A percentile compares a stretch with the other conserved stretches of the same genome.
Evolutionary conservation across 208 protist genomes (phyloP).

Genomic region (Trypanosoma cruzi): DNA sequence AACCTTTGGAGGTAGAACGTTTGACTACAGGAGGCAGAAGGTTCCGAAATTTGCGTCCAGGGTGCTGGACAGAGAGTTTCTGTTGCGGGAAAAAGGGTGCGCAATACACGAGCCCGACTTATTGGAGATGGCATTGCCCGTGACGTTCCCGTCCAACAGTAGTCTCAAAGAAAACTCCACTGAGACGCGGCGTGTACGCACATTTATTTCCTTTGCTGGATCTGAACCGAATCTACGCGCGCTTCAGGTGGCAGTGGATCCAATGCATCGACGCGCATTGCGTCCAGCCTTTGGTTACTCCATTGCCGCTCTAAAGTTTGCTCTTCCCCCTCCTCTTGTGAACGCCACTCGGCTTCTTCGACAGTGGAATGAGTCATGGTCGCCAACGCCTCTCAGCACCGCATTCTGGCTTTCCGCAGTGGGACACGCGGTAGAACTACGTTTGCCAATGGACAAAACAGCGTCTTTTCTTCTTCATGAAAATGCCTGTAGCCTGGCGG

Average conservation of each 20-base stretch:
- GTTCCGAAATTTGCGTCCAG: constrained; percentile 25
- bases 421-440: constrained; percentile 35
- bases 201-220: constrained; percentile 54
- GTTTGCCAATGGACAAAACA: not conserved
- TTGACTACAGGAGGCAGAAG: constrained; percentile 11
- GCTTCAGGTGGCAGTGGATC: constrained; percentile 34
- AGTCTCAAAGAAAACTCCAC: no score
- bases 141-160: not conserved
- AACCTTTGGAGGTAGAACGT: constrained; percentile 25
- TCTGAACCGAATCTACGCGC: constrained; percentile 30
- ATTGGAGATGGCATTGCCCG: constrained; percentile 58
- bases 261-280: constrained; percentile 36
- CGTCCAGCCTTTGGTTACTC: constrained; percentile 72
- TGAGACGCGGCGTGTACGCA: constrained; percentile 21
- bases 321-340: constrained; percentile 48
- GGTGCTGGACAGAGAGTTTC: constrained; percentile 13
- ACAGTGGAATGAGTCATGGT: constrained; percentile 31
- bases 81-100: constrained; percentile 35
- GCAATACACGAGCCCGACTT: constrained; percentile 36
- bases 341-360: constrained; percentile 40
- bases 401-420: constrained; percentile 74
- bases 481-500: not conserved
- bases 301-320: constrained; percentile 35
- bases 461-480: constrained; percentile 1
- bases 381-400: constrained; percentile 16